Conservation (phyloP, 768 basidiomycete genomes). For the Termitomyces sp. region DNA sequence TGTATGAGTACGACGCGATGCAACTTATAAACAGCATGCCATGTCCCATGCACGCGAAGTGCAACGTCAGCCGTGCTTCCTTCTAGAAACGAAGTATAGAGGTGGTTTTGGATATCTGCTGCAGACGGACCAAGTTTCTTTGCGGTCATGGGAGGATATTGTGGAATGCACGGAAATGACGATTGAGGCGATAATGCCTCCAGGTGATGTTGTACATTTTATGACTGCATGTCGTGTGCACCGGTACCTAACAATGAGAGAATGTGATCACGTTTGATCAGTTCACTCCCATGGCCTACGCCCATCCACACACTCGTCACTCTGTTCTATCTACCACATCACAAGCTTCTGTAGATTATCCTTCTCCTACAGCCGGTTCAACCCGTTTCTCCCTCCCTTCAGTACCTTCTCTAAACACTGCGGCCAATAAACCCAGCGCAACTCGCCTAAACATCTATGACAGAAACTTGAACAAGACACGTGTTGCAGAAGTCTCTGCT, state of each 20-base stretch:
- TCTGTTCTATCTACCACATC: slow-evolving; percentile 65
- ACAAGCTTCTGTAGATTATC: slow-evolving; percentile 43
- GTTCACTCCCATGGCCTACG: slow-evolving; percentile 37
- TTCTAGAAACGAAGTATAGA: slow-evolving; percentile 70
- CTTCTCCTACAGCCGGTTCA: slow-evolving; percentile 54
- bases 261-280: not conserved
- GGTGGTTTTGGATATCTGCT: slow-evolving; percentile 62
- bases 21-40: slow-evolving; percentile 69
- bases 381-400: slow-evolving; percentile 64
- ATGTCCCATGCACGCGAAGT: slow-evolving; percentile 58
- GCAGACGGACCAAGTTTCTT: slow-evolving; percentile 41
- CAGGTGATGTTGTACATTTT: not conserved
- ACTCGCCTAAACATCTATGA: slow-evolving; percentile 82
- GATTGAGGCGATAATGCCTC: not conserved
- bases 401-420: slow-evolving; percentile 29
- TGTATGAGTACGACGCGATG: slow-evolving; percentile 89
- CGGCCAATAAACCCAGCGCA: slow-evolving; percentile 29
- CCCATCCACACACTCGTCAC: slow-evolving; percentile 62
- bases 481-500: slow-evolving; percentile 76
- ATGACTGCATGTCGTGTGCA: not conserved
- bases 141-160: slow-evolving; percentile 22
- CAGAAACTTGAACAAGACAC: slow-evolving; percentile 82
- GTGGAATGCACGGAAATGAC: not conserved
- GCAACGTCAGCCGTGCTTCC: slow-evolving; percentile 75
- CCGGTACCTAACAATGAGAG: not conserved